Evolutionary conservation across 1,284 basidiomycete genomes (phyloP), one percentile per base, ranked within the genome.

Genomic region (Inonotus hispidus): DNA sequence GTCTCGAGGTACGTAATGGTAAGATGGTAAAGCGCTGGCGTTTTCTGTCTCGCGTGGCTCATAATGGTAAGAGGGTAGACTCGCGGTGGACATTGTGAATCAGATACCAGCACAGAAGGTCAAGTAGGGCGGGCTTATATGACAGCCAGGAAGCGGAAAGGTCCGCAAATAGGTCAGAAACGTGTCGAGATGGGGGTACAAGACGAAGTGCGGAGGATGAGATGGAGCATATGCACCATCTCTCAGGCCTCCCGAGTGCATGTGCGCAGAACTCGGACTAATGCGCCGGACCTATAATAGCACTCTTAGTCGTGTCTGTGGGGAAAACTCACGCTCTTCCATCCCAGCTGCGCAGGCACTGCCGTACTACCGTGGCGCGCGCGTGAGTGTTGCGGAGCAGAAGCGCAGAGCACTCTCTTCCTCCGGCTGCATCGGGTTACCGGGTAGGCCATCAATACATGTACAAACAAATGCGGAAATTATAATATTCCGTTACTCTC

Each of bases 21-120:
- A 83, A 1, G 76, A 71, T 5, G 80, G 79, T 43, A 79, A 76
- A 63, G 72, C 76, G 54, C 73, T 70, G 50, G 78, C 79, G 61
- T 78, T 80, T 68, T 88, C 86, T 59, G 79, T 70, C 21, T 75
- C 69, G 27, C 77, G 77, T 0, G 85, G 84, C 65, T 84, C 81
- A n/a, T 72, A 73, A 3, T 80, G 75, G 65, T 83, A 83, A 1
- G 76, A 71, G 5, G 80, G 79, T 39, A 79, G 76, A 63, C 72
- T 77, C 54, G 73, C 70, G 50, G 78, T 74, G 29, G 75, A 77
- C 78, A 80, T 63, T 53, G 57, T 52, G 45, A 16, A 16, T 8
- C 1, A 32, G 50, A 27, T 62, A 23, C 45, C 35, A 16, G 7
- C n/a, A 38, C 29, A 47, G 23, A 23, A 53, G 43, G 47, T 25